These are phyloP conservation scores for Tetrapisispora iriomotensis DNA, from an alignment of 805 yeast genomes.

Conservation along the genomic window DNA sequence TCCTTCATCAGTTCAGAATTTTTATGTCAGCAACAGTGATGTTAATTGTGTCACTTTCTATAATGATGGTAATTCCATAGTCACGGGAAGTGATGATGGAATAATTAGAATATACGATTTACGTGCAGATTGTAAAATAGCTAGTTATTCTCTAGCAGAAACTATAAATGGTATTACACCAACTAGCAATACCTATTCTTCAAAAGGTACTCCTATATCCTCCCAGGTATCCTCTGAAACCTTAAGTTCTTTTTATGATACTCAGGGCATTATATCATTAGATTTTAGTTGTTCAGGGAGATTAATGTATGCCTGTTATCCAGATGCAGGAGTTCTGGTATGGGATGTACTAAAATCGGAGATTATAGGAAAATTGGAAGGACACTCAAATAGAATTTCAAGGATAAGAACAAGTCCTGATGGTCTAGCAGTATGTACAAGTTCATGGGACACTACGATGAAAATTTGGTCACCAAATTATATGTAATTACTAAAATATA, in stretches of 20 bases:
- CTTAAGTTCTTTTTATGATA: constrained; percentile 33
- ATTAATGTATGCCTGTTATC: constrained; percentile 61
- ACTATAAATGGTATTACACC: constrained; percentile 10
- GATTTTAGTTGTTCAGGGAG: constrained; percentile 72
- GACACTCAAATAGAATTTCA: constrained; percentile 53
- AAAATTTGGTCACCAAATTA: constrained; percentile 49
- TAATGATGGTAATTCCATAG: constrained; percentile 62
- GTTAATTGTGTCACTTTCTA: constrained; percentile 52
- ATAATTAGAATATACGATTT: constrained; percentile 59
- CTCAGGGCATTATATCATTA: constrained; percentile 61
- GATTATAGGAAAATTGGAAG: constrained; percentile 55
- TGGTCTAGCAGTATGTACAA: constrained; percentile 68
- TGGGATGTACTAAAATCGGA: constrained; percentile 70
- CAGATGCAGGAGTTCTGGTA: constrained; percentile 62
- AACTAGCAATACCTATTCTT: constrained; percentile 9
- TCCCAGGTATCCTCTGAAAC: constrained; percentile 7
- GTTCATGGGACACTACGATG: constrained; percentile 71
- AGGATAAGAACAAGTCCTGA: constrained; percentile 60
- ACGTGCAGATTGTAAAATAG: constrained; percentile 63
- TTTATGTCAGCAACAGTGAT: constrained; percentile 53
- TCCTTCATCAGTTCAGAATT: constrained; percentile 38
- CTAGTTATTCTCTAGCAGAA: constrained; percentile 34
- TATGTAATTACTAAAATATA: constrained; percentile 4
- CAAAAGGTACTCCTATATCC: constrained; percentile 20
- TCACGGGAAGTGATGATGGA: constrained; percentile 75